Percentiles rank a stretch among this genome's conserved stretches.
These are phyloP conservation scores for Ophiostoma novo-ulmi DNA, from an alignment of 2,329 filamentous ascomycete genomes.

Conservation along the genomic window DNA sequence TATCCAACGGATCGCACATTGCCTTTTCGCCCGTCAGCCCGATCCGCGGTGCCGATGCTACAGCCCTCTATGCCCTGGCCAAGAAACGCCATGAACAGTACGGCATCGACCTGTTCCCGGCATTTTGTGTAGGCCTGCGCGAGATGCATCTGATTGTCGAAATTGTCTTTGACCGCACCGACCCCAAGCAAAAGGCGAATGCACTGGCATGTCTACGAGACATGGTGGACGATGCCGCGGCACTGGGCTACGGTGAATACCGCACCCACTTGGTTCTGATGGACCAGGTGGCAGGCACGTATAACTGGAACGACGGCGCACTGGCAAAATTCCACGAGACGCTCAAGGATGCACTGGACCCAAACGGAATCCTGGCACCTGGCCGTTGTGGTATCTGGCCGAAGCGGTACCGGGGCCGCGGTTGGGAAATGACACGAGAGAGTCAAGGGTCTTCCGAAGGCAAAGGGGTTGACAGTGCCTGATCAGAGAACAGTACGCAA, in stretches of 20 bases:
- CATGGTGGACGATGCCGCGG: neutral
- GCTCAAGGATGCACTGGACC: conserved; percentile 35
- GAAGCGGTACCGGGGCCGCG: conserved; percentile 26
- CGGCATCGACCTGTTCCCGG: neutral
- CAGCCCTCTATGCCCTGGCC: conserved; percentile 25
- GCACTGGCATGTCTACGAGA: neutral
- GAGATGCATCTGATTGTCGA: neutral
- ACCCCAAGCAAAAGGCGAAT: neutral
- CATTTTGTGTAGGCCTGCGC: neutral
- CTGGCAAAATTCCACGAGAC: neutral
- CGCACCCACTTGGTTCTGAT: neutral
- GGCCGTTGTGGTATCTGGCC: conserved; percentile 45
- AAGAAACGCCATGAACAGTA: neutral
- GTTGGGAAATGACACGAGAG: conserved; percentile 32
- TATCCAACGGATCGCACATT: conserved; percentile 46
- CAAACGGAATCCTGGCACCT: conserved; percentile 43
- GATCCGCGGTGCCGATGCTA: conserved; percentile 44
- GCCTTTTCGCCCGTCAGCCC: conserved; percentile 50
- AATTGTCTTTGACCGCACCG: neutral
- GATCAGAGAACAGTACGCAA: neutral
- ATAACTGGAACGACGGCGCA: neutral
- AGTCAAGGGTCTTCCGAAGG: conserved; percentile 28
- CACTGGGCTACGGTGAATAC: neutral
- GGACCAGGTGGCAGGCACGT: neutral
- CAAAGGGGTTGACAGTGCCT: neutral